Evolutionary conservation across 768 basidiomycete genomes (phyloP).

Genomic region (Suillus variegatus): DNA sequence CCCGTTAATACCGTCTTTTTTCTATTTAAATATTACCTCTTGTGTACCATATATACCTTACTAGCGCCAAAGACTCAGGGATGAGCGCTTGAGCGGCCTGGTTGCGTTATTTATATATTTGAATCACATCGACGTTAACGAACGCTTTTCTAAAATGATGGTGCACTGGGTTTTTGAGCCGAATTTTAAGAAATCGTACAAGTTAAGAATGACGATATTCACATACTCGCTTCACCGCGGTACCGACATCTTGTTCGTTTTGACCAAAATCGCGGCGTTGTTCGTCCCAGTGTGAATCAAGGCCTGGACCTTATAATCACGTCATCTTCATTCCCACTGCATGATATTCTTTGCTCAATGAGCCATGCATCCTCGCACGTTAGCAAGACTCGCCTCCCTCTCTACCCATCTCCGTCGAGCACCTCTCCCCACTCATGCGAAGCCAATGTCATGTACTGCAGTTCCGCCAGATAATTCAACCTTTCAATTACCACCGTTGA

Average conservation of each 20-base stretch:
- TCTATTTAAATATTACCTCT: not conserved
- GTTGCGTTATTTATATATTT: not conserved
- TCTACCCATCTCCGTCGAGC: constrained; percentile 14
- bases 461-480: not conserved
- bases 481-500: not conserved
- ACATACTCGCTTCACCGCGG: not conserved
- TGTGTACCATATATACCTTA: not conserved
- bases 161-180: not conserved
- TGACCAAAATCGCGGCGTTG: not conserved
- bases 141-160: not conserved
- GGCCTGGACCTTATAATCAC: no score
- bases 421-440: not conserved
- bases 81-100: constrained; percentile 1
- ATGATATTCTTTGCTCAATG: constrained; percentile 7
- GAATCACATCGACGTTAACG: not conserved
- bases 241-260: not conserved
- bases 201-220: not conserved
- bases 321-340: constrained; percentile 10
- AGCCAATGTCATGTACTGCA: constrained; percentile 10
- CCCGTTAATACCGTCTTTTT: not conserved
- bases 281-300: not conserved
- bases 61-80: no score
- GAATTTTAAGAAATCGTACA: not conserved
- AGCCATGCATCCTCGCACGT: constrained; percentile 17
- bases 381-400: constrained; percentile 16